Conservation (phyloP, 2,329 filamentous ascomycete genomes). For the Aspergillus sp. region DNA sequence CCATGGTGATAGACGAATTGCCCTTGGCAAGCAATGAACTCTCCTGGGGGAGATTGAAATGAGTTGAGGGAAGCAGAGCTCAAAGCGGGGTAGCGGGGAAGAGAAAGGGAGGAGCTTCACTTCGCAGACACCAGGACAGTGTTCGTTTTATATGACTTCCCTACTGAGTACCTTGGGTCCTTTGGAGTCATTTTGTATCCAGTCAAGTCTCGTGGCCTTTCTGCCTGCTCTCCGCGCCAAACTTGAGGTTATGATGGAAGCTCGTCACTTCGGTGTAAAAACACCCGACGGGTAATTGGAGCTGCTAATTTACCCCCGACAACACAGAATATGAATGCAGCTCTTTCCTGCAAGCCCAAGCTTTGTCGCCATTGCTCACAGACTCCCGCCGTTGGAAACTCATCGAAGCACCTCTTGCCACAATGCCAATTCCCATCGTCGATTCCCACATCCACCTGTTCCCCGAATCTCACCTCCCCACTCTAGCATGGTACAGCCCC, state of each 20-base stretch:
- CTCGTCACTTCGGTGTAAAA: conserved; percentile 9
- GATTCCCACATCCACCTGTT: conserved; percentile 94
- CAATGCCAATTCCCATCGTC: conserved; percentile 62
- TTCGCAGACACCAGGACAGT: neutral
- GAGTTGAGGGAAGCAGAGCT: neutral
- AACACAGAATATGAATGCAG: neutral
- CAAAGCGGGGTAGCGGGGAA: neutral
- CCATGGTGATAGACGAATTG: neutral
- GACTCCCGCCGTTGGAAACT: neutral
- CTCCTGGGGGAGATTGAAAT: neutral
- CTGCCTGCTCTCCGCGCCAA: neutral
- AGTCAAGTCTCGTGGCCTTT: neutral
- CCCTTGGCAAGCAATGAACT: neutral
- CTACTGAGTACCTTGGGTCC: neutral
- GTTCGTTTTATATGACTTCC: neutral
- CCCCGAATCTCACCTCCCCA: conserved; percentile 67
- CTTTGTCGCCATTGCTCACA: neutral
- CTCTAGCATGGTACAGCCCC: conserved; percentile 71
- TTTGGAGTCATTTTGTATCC: neutral
- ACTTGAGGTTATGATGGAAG: neutral
- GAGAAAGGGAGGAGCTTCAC: neutral
- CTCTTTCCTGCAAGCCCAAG: neutral
- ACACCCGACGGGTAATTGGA: conserved; percentile 12
- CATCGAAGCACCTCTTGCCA: neutral
- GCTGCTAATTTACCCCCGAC: conserved; percentile 12